Evolutionary conservation across 208 protist genomes (phyloP), one percentile per base, ranked within the genome.

Genomic region (Leishmania gerbilli): DNA sequence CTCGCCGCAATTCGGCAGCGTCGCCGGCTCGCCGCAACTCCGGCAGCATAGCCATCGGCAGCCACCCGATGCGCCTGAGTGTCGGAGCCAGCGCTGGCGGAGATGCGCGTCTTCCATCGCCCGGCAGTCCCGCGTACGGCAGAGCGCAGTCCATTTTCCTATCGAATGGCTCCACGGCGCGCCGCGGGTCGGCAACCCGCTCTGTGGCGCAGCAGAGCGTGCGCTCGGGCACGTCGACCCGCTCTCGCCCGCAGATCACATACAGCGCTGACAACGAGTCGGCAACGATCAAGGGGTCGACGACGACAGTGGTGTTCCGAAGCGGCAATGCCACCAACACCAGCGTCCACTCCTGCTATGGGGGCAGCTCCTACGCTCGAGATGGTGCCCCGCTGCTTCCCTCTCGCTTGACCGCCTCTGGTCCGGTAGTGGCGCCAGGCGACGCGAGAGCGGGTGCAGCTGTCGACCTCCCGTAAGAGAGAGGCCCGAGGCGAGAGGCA

Each of bases 261-360:
- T 92, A 88, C 75, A 87, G 80, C n/a, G 75, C 64, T 19, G 79
- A 88, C 58, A 80, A 81, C 27, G 87, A 91, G 55, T 81, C 83
- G 45, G 77, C 84, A 1, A 87, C 79, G 17, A 87, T 95, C 83
- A 87, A 91, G 67, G 87, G 89, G 9, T 92, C 84, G 49, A 94
- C 91, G 21, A 88, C 94, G 31, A 96, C 90, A 24, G 91, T 95
- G 19, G 83, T 93, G 64, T 93, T 89, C 62, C 78, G 78, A 76
- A 75, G 67, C 9, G 55, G 79, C 27, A 55, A 69, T n/a, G n/a
- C 51, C 47, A 21, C 15, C 2, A 15, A 19, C 3, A 0, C 27
- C 37, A 7, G 42, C 27, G 0, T 24, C 21, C 3, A 69, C 51
- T 67, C 60, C 7, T 37, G 6, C 40, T 53, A 72, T 9, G 3